Evolutionary conservation across 2,329 filamentous ascomycete genomes (phyloP).

Genomic region (Thielaviopsis musarum): DNA sequence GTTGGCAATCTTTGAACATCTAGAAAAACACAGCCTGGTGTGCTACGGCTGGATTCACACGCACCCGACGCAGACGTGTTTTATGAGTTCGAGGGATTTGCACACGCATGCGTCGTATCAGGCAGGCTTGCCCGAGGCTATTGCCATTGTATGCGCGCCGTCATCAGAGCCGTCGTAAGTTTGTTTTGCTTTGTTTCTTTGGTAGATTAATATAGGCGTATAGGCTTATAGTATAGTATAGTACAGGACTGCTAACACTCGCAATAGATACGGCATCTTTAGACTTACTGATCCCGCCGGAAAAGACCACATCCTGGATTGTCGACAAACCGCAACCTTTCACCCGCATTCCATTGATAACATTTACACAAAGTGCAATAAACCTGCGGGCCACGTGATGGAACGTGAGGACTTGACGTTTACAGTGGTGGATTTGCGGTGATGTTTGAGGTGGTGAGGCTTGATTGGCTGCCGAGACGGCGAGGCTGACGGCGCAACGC

Average conservation of each 20-base stretch:
- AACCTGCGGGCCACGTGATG: constrained; percentile 51
- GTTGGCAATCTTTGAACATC: constrained; percentile 71
- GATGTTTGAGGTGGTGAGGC: constrained; percentile 7
- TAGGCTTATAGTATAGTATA: too few relatives aligned
- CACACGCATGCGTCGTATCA: constrained; percentile 93
- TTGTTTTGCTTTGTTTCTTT: background rate
- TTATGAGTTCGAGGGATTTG: constrained; percentile 87
- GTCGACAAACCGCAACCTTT: constrained; percentile 63
- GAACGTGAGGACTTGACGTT: constrained; percentile 50
- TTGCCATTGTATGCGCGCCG: constrained; percentile 92
- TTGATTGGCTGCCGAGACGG: too few relatives aligned
- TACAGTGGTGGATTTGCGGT: constrained; percentile 37
- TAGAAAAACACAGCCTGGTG: constrained; percentile 66
- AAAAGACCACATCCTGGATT: constrained; percentile 66
- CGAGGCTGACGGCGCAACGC: too few relatives aligned
- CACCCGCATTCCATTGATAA: constrained; percentile 54
- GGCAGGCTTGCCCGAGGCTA: constrained; percentile 88
- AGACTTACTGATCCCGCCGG: constrained; percentile 86
- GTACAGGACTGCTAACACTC: constrained; percentile 2
- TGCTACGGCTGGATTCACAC: constrained; percentile 97
- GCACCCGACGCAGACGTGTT: constrained; percentile 90
- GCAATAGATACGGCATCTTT: constrained; percentile 70
- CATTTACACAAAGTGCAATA: constrained; percentile 59
- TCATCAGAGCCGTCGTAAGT: constrained; percentile 58
- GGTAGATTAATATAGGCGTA: too few relatives aligned